Evolutionary conservation across 1,284 basidiomycete species (phyloP).

Genomic region (Tylopilus sp.): DNA sequence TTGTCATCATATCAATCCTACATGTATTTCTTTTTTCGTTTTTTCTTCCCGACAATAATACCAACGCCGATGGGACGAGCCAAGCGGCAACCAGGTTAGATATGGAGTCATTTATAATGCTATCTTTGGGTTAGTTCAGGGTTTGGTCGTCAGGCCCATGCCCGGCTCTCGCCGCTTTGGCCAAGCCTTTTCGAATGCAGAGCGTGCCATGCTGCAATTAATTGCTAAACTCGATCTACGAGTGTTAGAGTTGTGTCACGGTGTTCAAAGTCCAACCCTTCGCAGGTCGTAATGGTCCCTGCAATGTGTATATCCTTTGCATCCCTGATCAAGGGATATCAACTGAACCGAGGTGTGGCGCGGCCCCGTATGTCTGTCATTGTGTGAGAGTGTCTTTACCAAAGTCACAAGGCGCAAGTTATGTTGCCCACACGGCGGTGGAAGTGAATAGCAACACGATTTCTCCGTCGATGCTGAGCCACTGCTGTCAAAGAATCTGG

Average conservation of each 20-base stretch:
- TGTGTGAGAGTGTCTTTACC: too few relatives aligned
- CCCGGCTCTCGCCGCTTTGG: too few relatives aligned
- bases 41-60: neutral
- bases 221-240: neutral
- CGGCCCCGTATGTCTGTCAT: too few relatives aligned
- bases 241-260: neutral
- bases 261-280: too few relatives aligned
- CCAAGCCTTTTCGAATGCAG: neutral
- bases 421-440: too few relatives aligned
- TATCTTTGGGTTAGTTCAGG: constrained; percentile 10
- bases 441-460: too few relatives aligned
- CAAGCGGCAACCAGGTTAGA: neutral
- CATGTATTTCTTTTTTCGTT: constrained; percentile 17
- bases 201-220: constrained; percentile 5
- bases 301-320: too few relatives aligned
- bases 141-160: neutral
- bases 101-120: neutral
- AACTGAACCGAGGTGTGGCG: neutral
- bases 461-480: too few relatives aligned
- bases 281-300: too few relatives aligned
- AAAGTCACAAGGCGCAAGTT: too few relatives aligned
- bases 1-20: neutral
- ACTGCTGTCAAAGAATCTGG: too few relatives aligned
- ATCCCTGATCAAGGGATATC: neutral
- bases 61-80: neutral